These are phyloP conservation scores for Sicyos edulis DNA, from an alignment of 306 rosid species.

Conservation along the genomic window DNA sequence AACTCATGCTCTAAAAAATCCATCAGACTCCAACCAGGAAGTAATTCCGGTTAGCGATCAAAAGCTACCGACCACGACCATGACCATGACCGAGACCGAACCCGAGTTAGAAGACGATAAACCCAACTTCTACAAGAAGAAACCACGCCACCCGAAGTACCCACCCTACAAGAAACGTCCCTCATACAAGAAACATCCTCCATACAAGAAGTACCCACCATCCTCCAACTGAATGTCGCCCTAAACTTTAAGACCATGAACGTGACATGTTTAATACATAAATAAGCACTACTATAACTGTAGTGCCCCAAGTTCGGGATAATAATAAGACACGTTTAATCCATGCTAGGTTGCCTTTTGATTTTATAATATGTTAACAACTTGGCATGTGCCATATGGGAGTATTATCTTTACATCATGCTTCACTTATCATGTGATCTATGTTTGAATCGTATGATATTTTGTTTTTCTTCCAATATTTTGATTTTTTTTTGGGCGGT, in stretches of 20 bases:
- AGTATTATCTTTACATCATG: too few relatives aligned
- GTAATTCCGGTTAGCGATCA: not conserved
- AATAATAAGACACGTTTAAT: too few relatives aligned
- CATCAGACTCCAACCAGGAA: not conserved
- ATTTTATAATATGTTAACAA: too few relatives aligned
- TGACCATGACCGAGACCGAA: not conserved
- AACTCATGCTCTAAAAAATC: not conserved
- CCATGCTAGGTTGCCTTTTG: too few relatives aligned
- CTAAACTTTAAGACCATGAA: not conserved
- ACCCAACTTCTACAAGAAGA: not conserved
- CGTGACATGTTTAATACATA: too few relatives aligned
- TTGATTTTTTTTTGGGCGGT: too few relatives aligned
- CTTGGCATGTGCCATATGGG: too few relatives aligned
- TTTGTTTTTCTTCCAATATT: too few relatives aligned
- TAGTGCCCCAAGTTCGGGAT: not conserved
- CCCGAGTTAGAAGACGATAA: not conserved
- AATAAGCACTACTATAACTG: not conserved
- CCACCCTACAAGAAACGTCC: conserved; percentile 16
- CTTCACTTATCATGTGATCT: too few relatives aligned
- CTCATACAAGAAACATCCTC: not conserved
- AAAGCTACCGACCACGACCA: not conserved
- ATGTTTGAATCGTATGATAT: too few relatives aligned
- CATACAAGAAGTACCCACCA: not conserved
- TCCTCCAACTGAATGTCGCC: not conserved
- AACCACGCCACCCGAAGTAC: not conserved